A percentile compares a stretch with the other conserved stretches of the same genome.
Evolutionary conservation across 345 rosid genomes (phyloP).

Genomic region (Durio zibethinus): DNA sequence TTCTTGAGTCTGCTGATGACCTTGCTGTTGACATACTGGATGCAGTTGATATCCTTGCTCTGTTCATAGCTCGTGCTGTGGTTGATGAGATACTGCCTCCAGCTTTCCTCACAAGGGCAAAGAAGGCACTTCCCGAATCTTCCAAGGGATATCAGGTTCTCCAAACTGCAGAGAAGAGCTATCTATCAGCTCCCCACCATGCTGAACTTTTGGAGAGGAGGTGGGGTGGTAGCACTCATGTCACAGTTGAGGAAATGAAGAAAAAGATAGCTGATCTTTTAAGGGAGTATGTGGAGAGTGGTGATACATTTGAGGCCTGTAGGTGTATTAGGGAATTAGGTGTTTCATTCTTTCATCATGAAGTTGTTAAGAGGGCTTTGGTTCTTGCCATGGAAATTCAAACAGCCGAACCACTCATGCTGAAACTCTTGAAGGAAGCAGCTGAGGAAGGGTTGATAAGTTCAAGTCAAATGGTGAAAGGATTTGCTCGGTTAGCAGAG

Average conservation of each 20-base stretch:
- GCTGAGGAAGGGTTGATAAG: conserved; percentile 93
- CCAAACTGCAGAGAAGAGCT: conserved; percentile 84
- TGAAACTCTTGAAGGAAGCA: conserved; percentile 81
- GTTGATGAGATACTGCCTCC: conserved; percentile 98
- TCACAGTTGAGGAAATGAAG: conserved; percentile 92
- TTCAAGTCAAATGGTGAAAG: conserved; percentile 93
- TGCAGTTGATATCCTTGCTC: conserved; percentile 91
- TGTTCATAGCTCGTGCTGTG: conserved; percentile 88
- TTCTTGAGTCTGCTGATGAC: conserved; percentile 93
- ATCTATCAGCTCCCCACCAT: conserved; percentile 99
- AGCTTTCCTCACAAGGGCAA: conserved; percentile 72
- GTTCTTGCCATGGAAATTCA: conserved; percentile 81
- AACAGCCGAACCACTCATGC: conserved; percentile 56
- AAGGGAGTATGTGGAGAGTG: conserved; percentile 81
- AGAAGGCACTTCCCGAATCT: conserved; percentile 67
- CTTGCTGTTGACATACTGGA: conserved; percentile 87
- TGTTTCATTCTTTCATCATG: conserved; percentile 92
- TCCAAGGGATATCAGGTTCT: conserved; percentile 82
- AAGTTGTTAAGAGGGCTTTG: conserved; percentile 97
- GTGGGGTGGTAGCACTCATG: conserved; percentile 97
- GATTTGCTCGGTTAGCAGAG: conserved; percentile 78
- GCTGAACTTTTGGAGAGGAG: conserved; percentile 95
- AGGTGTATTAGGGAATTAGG: conserved; percentile 91
- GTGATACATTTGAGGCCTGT: conserved; percentile 93
- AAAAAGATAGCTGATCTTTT: conserved; percentile 75